Base-by-base conservation (phyloP, 371 early-diverging fungal genomes). In the Mucor irregularis region DNA sequence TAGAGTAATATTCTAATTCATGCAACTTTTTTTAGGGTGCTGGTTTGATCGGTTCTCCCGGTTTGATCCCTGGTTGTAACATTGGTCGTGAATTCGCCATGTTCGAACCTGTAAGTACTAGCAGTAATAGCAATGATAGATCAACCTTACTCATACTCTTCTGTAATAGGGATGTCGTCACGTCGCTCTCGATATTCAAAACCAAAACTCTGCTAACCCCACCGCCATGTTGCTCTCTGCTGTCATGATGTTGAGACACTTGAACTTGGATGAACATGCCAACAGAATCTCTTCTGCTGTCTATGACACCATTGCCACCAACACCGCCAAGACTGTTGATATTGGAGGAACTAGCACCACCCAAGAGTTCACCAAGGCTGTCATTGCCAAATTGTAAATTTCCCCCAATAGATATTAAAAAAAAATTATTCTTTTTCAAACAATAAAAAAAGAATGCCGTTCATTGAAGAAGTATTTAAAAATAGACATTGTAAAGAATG, bases 211-310 rank as follows among this genome's bases (percentile, higher is more conserved):
- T 10, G 95, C 95, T 47, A 95, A 95, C 81, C 95, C 96, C 14
- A 95, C 95, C n/a, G 98, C 97, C 13, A 83, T 98, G 66, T 77
- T 98, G 25, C 82, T 98, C 30, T 91, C 91, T 16, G 87, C 93
- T 30, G 90, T 92, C 61, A 96, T 97, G 96, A 97, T 98, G 97
- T 83, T 97, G 71, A 84, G 93, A 53, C 97, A 98, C 79, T 89
- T 98, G 88, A 80, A 83, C 63, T 75, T 96, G 56, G 81, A 85
- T 67, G 65, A 71, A 34, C 73, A 88, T 54, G 96, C 96, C 40
- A 87, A 89, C 63, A 73, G 72, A 56, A 95, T 98, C 69, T 91
- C 94, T 70, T 68, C 95, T 56, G 94, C 94, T 11, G 49, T 67
- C 28, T 67, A 63, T 25, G 49, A 49, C 28, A 67, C 68, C 9